Percentiles rank a stretch among this genome's conserved stretches.
phyloP scores from a whole-genome alignment of 2,329 filamentous ascomycete species.

The Colletotrichum sp. region DNA sequence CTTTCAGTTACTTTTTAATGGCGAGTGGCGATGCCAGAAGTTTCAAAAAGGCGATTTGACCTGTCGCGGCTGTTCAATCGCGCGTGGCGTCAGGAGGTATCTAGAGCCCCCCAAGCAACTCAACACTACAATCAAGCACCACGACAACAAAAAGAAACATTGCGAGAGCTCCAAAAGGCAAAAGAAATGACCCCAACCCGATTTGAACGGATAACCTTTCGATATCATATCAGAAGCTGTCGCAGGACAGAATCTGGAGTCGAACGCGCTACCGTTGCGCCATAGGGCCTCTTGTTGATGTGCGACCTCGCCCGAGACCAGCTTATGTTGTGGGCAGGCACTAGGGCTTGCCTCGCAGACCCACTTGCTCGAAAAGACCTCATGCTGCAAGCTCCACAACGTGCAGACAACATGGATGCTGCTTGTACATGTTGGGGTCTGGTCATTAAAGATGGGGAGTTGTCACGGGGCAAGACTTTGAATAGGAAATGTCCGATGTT shows the following conservation, averaged over 20 bases:
- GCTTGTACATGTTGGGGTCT: neutral
- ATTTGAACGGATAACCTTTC: neutral
- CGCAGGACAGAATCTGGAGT: neutral
- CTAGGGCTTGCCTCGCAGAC: neutral
- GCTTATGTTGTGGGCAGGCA: neutral
- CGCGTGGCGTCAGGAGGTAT: neutral
- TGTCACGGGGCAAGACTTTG: neutral
- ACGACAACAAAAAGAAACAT: neutral
- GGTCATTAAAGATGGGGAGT: neutral
- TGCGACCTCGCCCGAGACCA: no score
- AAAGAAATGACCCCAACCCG: neutral
- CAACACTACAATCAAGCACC: neutral
- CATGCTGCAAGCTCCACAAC: neutral
- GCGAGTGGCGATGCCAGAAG: rapidly evolving
- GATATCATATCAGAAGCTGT: neutral
- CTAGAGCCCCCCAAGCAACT: neutral
- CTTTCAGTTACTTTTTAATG: neutral
- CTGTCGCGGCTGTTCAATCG: neutral
- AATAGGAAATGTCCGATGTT: neutral
- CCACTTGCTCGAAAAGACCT: neutral
- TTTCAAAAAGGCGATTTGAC: neutral
- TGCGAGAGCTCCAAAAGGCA: neutral
- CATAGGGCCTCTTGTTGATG: neutral
- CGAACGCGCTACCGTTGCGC: neutral
- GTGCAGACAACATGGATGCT: neutral